A percentile compares a stretch with the other conserved stretches of the same genome.
These are phyloP conservation scores for Ophiocordyceps sinensis DNA, from an alignment of 2,329 filamentous ascomycete species.

Conservation along the genomic window DNA sequence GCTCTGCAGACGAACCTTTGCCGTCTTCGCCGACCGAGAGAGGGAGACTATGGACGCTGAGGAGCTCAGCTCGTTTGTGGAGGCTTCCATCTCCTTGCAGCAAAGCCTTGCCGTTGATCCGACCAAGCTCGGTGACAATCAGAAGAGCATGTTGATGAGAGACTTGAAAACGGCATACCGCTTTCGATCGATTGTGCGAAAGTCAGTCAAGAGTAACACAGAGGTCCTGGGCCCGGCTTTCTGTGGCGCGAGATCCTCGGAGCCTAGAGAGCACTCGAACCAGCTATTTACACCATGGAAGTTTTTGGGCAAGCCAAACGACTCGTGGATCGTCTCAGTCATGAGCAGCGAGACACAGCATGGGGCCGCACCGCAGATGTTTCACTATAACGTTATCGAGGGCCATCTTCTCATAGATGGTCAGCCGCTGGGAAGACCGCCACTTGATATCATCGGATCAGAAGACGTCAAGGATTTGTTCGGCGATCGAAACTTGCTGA, in stretches of 20 bases:
- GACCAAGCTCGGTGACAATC: conserved; percentile 1
- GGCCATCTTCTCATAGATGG: conserved; percentile 21
- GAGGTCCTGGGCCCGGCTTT: not conserved
- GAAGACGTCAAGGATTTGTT: conserved; percentile 34
- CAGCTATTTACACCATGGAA: not conserved
- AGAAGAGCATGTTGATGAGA: conserved; percentile 6
- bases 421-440: conserved; percentile 29
- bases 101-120: conserved; percentile 11
- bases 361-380: conserved; percentile 6
- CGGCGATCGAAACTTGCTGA: conserved; percentile 32
- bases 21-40: conserved; percentile 1
- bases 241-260: not conserved
- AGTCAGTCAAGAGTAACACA: not conserved
- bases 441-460: conserved; percentile 30
- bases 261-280: not conserved
- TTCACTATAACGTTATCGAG: conserved; percentile 19
- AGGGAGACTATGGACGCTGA: not conserved
- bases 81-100: conserved; percentile 12
- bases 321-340: not conserved
- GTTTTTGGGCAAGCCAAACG: not conserved
- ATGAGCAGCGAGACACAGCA: not conserved
- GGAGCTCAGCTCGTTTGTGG: conserved; percentile 8
- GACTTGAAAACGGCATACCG: conserved; percentile 7
- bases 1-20: conserved; percentile 33
- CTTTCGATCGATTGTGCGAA: conserved; percentile 1